These are phyloP conservation scores for Xylaria curta DNA, from an alignment of 495 filamentous ascomycete genomes.

Conservation along the genomic window DNA sequence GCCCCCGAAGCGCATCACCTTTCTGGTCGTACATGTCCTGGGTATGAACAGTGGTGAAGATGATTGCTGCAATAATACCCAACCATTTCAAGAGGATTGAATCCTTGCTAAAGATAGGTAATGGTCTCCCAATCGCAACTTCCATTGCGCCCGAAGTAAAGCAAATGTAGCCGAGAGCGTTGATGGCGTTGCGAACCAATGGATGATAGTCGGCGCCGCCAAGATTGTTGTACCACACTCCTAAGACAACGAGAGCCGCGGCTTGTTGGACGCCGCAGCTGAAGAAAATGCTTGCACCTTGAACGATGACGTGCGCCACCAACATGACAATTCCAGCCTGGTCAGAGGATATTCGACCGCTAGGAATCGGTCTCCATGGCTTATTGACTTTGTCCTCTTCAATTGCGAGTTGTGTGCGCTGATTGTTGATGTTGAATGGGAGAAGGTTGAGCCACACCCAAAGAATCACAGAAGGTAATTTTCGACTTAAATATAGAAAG, in stretches of 20 bases:
- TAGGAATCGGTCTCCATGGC: constrained; percentile 61
- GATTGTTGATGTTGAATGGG: constrained; percentile 54
- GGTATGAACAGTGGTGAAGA: constrained; percentile 56
- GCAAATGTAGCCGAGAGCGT: constrained; percentile 44
- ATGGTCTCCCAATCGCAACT: constrained; percentile 17
- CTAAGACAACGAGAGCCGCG: constrained; percentile 44
- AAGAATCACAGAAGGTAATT: constrained; percentile 27
- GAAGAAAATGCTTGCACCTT: constrained; percentile 39
- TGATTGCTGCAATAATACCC: too few relatives aligned
- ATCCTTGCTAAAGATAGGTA: neutral
- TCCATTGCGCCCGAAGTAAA: constrained; percentile 41
- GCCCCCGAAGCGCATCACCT: constrained; percentile 43
- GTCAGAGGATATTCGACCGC: constrained; percentile 39
- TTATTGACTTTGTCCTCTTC: constrained; percentile 63
- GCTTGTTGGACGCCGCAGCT: constrained; percentile 40
- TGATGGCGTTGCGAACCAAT: constrained; percentile 51
- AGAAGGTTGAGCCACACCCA: too few relatives aligned
- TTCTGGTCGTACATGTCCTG: constrained; percentile 57
- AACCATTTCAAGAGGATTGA: constrained; percentile 33
- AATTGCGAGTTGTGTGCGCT: constrained; percentile 49
- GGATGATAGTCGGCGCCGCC: constrained; percentile 46
- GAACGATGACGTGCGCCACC: constrained; percentile 38
- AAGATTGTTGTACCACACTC: constrained; percentile 56
- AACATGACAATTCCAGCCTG: constrained; percentile 46
- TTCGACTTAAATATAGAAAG: constrained; percentile 3